Evolutionary conservation across 805 yeast species (phyloP).

Genomic region (Candida incommunis): DNA sequence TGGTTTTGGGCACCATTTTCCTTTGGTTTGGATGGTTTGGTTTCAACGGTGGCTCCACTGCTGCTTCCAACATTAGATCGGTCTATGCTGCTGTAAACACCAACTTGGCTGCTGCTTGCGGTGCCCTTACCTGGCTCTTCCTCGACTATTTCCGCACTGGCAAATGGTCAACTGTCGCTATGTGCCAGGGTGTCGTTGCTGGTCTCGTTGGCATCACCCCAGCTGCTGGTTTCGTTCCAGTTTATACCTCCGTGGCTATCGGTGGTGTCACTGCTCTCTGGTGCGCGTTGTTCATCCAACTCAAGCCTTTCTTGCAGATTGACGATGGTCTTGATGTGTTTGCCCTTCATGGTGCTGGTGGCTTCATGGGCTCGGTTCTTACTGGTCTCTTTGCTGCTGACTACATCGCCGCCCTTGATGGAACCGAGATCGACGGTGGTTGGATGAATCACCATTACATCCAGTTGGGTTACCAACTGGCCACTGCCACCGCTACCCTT

Average conservation of each 20-base stretch:
- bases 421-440: conserved; percentile 63
- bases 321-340: conserved; percentile 96
- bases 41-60: conserved; percentile 97
- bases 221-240: conserved; percentile 91
- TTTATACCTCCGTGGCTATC: conserved; percentile 74
- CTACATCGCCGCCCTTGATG: conserved; percentile 77
- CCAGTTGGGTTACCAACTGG: conserved; percentile 89
- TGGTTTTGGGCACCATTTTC: conserved; percentile 85
- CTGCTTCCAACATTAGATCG: conserved; percentile 83
- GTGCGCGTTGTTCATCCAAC: conserved; percentile 76
- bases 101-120: conserved; percentile 83
- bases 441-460: conserved; percentile 85
- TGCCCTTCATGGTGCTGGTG: conserved; percentile 91
- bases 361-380: conserved; percentile 63
- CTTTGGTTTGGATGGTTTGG: conserved; percentile 99
- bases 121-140: conserved; percentile 90
- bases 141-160: conserved; percentile 79
- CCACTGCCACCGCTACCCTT: conserved; percentile 60
- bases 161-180: conserved; percentile 88
- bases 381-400: conserved; percentile 94
- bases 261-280: conserved; percentile 66
- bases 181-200: conserved; percentile 85
- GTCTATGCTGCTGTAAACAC: conserved; percentile 92
- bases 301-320: conserved; percentile 56
- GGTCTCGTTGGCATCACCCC: conserved; percentile 95